These are phyloP conservation scores for Yamadazyma sp. DNA, from an alignment of 805 yeast species.

Conservation along the genomic window DNA sequence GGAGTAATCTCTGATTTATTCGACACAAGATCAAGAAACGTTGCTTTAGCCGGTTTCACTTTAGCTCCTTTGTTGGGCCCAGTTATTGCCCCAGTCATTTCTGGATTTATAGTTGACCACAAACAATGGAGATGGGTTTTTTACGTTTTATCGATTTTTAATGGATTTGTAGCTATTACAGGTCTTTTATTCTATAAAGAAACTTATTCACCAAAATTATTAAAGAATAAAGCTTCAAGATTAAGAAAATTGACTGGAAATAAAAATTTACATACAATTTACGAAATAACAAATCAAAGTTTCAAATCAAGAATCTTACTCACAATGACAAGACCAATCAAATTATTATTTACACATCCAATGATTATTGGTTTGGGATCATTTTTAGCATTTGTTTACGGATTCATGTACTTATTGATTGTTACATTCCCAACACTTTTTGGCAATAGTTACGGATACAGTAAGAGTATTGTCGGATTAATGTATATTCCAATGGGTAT, in stretches of 20 bases:
- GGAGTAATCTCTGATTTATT: conserved; percentile 65
- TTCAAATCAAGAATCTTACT: conserved; percentile 31
- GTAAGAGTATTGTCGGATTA: conserved; percentile 50
- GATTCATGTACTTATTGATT: conserved; percentile 61
- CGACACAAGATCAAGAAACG: conserved; percentile 48
- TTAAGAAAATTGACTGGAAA: conserved; percentile 57
- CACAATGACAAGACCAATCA: conserved; percentile 55
- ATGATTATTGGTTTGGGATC: conserved; percentile 62
- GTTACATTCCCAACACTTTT: conserved; percentile 58
- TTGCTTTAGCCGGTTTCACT: conserved; percentile 57
- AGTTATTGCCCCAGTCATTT: conserved; percentile 55
- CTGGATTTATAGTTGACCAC: conserved; percentile 54
- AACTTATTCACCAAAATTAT: conserved; percentile 56
- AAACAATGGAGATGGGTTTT: conserved; percentile 67
- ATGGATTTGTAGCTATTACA: conserved; percentile 45
- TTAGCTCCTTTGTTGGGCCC: conserved; percentile 67
- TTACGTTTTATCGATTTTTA: conserved; percentile 55
- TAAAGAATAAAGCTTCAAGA: conserved; percentile 43
- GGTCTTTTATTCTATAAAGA: conserved; percentile 52
- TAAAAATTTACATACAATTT: conserved; percentile 53
- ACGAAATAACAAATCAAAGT: conserved; percentile 48
- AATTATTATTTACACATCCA: conserved; percentile 53
- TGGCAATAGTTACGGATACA: conserved; percentile 44
- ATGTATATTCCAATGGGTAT: conserved; percentile 57
- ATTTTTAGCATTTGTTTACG: conserved; percentile 64